Percentiles rank a stretch among this genome's conserved stretches.
phyloP scores from a whole-genome alignment of 345 rosid species.

The Carallia brachiata region DNA sequence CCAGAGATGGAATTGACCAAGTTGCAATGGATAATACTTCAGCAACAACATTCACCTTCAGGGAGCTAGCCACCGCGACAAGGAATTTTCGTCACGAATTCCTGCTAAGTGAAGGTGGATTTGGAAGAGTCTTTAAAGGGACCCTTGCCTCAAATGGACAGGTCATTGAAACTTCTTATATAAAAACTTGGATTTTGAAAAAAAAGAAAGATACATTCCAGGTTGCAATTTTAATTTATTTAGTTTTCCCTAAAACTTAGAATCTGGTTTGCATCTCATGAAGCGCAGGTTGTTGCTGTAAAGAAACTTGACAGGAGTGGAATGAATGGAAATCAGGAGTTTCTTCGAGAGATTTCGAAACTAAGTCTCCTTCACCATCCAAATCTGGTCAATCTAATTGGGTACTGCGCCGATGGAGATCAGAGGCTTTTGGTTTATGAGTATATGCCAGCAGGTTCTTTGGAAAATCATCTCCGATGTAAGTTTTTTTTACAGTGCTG shows the following conservation, averaged over 20 bases:
- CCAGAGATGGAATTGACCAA: not conserved
- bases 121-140: slow-evolving; percentile 74
- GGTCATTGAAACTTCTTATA: slow-evolving; percentile 32
- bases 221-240: not conserved
- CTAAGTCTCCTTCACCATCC: slow-evolving; percentile 51
- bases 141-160: slow-evolving; percentile 53
- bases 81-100: slow-evolving; percentile 71
- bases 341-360: slow-evolving; percentile 46
- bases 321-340: slow-evolving; percentile 53
- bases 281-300: slow-evolving; percentile 51
- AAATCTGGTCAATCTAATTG: slow-evolving; percentile 54
- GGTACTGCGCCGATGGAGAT: slow-evolving; percentile 79
- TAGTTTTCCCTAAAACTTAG: not conserved
- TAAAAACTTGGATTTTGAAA: too few relatives aligned
- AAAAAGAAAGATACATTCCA: not conserved
- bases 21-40: not conserved
- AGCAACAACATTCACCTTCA: slow-evolving; percentile 28
- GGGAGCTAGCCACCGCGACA: slow-evolving; percentile 74
- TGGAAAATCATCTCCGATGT: slow-evolving; percentile 59
- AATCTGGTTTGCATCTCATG: not conserved
- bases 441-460: slow-evolving; percentile 46
- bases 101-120: slow-evolving; percentile 77
- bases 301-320: slow-evolving; percentile 76
- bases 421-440: slow-evolving; percentile 65
- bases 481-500: not conserved